Evolutionary conservation across 1,139 yeast genomes (phyloP), one percentile per base, ranked within the genome.

Genomic region (Blastobotrys ciferrii): DNA sequence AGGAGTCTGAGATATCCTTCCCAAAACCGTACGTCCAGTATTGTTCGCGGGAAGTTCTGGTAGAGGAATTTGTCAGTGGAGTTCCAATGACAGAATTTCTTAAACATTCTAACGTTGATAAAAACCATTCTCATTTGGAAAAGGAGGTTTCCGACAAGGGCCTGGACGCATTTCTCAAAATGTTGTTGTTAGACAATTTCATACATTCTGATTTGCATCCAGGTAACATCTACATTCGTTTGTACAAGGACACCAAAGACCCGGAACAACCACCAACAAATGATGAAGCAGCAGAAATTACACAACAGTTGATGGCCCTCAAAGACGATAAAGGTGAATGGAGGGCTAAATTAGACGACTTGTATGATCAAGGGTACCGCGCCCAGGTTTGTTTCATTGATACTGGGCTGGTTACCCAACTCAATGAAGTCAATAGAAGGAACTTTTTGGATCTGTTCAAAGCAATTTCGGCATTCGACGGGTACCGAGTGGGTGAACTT

Each of bases 201-300:
- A 88, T 91, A 40, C 98, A 92, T 66, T 94, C 98, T 0, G 98
- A 92, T 67, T 73, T 92, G 52, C 98, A 92, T 60, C 97, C 98
- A 0, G 99, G 99, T 1, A 92, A 92, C 66, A 87, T 92, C 64
- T 81, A 91, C 75, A 80, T 92, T 3, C 71, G 92, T 46, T 84
- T 91, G 58, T 78, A 84, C 59, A 48, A 50, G 46, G 40, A 33
- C 45, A 49, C 43, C 18, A 23, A 23, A 9, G 28, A 23, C 9
- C 28, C 28, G 28, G 28, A 23, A 23, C 28, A 23, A 6, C 9
- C 9, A 9, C 28, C 28, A 5, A 23, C 28, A 6, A 5, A 23
- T 23, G 28, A 23, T 9, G 28, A 23, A 23, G 28, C 28, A 9
- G 47, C 19, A 14, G 47, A 23, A 46, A 47, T 15, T 42, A 49